Conservation (phyloP, 208 protist species). For the Crithidia bombi region DNA sequence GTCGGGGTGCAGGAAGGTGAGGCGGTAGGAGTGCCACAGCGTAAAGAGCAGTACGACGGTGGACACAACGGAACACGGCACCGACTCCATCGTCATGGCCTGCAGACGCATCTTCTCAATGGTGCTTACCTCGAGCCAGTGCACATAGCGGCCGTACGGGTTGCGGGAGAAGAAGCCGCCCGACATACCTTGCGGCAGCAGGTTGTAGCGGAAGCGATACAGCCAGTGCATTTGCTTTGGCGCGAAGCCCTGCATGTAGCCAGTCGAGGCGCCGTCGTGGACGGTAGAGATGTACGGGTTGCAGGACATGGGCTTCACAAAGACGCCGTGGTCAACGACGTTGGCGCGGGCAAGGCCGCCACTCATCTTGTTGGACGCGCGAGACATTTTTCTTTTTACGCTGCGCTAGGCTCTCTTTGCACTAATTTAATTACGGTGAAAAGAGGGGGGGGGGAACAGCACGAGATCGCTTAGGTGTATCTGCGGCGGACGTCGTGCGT, state of each 20-base stretch:
- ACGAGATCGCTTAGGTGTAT: neutral
- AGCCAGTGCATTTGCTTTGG: slow-evolving; percentile 75
- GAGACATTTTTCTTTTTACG: slow-evolving; percentile 48
- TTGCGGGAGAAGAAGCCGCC: slow-evolving; percentile 81
- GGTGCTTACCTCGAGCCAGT: slow-evolving; percentile 87
- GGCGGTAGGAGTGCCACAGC: slow-evolving; percentile 69
- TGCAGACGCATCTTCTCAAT: slow-evolving; percentile 84
- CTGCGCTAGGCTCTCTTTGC: neutral
- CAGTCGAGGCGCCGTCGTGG: slow-evolving; percentile 76
- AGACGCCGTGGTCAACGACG: slow-evolving; percentile 75
- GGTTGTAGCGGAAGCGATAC: slow-evolving; percentile 87
- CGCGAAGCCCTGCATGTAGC: slow-evolving; percentile 75
- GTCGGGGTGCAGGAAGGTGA: slow-evolving; percentile 78
- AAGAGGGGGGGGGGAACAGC: neutral
- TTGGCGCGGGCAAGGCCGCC: slow-evolving; percentile 58
- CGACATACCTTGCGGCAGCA: slow-evolving; percentile 66
- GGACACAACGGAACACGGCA: slow-evolving; percentile 55
- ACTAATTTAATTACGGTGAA: neutral
- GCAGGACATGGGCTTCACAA: slow-evolving; percentile 70
- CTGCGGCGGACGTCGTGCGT: neutral
- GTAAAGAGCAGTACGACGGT: slow-evolving; percentile 57
- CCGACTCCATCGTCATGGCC: slow-evolving; percentile 55
- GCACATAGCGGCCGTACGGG: slow-evolving; percentile 79
- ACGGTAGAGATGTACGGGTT: slow-evolving; percentile 76
- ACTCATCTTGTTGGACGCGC: slow-evolving; percentile 53